phyloP scores from a whole-genome alignment of 352 stramenopile genomes.

The Phytophthora crassamura region DNA sequence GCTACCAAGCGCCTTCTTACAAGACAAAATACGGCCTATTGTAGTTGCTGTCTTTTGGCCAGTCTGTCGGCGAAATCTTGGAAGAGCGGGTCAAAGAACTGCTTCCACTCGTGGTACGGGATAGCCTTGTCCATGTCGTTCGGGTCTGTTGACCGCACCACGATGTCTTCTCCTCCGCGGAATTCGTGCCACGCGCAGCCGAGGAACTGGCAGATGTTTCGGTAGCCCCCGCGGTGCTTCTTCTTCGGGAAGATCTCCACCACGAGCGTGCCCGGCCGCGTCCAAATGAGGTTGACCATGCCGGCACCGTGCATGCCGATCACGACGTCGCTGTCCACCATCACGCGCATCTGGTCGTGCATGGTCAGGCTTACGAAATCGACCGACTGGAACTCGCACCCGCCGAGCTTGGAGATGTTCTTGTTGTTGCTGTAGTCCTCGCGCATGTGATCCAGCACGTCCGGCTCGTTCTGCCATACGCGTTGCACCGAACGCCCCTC shows the following conservation, averaged over 20 bases:
- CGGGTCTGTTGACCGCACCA: conserved; percentile 20
- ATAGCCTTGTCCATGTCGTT: conserved; percentile 56
- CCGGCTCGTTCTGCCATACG: conserved; percentile 58
- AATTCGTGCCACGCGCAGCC: conserved; percentile 59
- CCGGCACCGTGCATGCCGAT: conserved; percentile 74
- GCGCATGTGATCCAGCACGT: conserved; percentile 42
- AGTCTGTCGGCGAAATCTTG: background rate
- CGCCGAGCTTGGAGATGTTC: conserved; percentile 19
- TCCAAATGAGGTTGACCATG: conserved; percentile 70
- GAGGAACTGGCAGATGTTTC: conserved; percentile 65
- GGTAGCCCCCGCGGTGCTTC: conserved; percentile 53
- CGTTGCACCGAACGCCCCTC: conserved; percentile 41
- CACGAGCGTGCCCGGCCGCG: conserved; percentile 46
- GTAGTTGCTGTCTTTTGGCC: too few relatives aligned
- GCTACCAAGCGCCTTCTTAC: too few relatives aligned
- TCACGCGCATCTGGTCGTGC: conserved; percentile 55
- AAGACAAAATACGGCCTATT: too few relatives aligned
- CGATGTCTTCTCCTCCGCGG: conserved; percentile 29
- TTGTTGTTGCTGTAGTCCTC: conserved; percentile 38
- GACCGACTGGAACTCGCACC: conserved; percentile 44
- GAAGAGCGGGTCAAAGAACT: conserved; percentile 54
- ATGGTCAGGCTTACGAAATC: conserved; percentile 58
- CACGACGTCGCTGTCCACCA: conserved; percentile 61
- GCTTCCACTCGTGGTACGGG: conserved; percentile 39
- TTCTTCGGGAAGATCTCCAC: conserved; percentile 64